Conservation (phyloP, 2,329 filamentous ascomycete genomes). For the Setomelanomma holmii region DNA sequence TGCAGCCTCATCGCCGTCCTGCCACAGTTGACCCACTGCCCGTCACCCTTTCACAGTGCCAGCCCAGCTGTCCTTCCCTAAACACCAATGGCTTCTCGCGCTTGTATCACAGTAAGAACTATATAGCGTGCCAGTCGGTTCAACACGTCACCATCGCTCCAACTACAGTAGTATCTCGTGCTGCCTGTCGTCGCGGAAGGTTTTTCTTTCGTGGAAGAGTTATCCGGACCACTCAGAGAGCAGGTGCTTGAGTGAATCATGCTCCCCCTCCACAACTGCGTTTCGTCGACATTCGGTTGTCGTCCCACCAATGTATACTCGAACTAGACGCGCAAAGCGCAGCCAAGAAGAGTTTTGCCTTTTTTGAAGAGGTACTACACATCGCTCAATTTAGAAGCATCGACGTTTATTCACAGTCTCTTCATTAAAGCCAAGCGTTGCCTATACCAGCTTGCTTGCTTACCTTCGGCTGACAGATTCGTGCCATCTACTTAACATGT, state of each 20-base stretch:
- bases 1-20: background rate
- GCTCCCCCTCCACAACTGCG: background rate
- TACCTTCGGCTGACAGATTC: background rate
- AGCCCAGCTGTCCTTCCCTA: background rate
- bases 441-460: too few relatives aligned
- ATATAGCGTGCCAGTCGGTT: background rate
- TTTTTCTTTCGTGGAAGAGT: background rate
- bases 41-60: background rate
- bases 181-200: background rate
- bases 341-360: background rate
- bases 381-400: background rate
- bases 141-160: background rate
- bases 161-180: background rate
- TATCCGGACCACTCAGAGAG: background rate
- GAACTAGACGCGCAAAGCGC: background rate
- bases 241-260: background rate
- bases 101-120: background rate
- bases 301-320: background rate
- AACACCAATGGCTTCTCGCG: background rate
- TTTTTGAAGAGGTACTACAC: background rate
- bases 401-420: background rate
- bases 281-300: background rate
- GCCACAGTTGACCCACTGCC: background rate
- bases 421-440: too few relatives aligned
- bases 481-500: conserved; percentile 2